Conservation (phyloP, 2,329 filamentous ascomycete species). For the Scedosporium apiospermum region DNA sequence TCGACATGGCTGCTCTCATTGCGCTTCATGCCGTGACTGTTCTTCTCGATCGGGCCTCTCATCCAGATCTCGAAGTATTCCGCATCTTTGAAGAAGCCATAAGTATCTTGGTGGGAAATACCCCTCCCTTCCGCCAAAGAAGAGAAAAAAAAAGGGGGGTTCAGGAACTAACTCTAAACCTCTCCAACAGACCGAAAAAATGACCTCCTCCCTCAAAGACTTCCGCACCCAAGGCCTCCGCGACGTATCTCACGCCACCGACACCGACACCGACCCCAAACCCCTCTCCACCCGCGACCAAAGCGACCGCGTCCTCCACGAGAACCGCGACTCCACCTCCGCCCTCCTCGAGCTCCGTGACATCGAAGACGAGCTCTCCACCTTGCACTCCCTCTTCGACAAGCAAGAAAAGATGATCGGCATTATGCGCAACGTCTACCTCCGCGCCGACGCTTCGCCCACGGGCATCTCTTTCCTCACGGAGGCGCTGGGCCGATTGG, state of each 20-base stretch:
- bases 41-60: slow-evolving; percentile 47
- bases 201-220: slow-evolving; percentile 51
- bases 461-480: slow-evolving; percentile 32
- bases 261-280: slow-evolving; percentile 28
- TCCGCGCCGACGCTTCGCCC: slow-evolving; percentile 28
- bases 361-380: slow-evolving; percentile 53
- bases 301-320: slow-evolving; percentile 37
- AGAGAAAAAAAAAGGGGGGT: too few species aligned
- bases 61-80: slow-evolving; percentile 53
- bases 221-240: slow-evolving; percentile 51
- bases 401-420: slow-evolving; percentile 42
- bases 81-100: slow-evolving; percentile 59
- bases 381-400: slow-evolving; percentile 47
- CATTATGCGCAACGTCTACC: slow-evolving; percentile 35
- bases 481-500: slow-evolving; percentile 41
- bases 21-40: slow-evolving; percentile 53
- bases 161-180: neutral
- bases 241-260: slow-evolving; percentile 29
- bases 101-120: slow-evolving; percentile 41
- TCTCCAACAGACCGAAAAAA: slow-evolving; percentile 42
- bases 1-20: slow-evolving; percentile 54
- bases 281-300: slow-evolving; percentile 27
- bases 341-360: slow-evolving; percentile 53
- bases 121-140: neutral
- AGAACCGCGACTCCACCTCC: slow-evolving; percentile 54